A percentile compares a stretch with the other conserved stretches of the same genome.
phyloP scores from a whole-genome alignment of 495 filamentous ascomycete species.

The Parathielavia hyrcaniae region DNA sequence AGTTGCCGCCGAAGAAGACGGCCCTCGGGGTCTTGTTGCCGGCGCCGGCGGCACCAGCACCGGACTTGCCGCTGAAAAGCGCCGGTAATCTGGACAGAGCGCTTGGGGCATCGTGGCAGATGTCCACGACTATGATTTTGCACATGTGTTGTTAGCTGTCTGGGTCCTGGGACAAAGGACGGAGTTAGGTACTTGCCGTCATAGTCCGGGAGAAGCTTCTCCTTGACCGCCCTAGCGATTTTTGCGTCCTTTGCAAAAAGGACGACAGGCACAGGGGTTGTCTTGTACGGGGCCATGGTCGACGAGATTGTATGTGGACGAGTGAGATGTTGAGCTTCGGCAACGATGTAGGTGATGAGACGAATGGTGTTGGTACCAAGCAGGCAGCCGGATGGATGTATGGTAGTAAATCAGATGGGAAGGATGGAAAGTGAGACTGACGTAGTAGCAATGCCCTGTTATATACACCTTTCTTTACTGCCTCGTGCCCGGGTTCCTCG shows the following conservation, averaged over 20 bases:
- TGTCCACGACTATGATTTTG: constrained; percentile 25
- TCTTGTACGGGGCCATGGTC: constrained; percentile 10
- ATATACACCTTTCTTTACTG: too few species aligned
- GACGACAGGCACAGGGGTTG: constrained; percentile 27
- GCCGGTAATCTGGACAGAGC: constrained; percentile 29
- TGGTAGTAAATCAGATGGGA: too few species aligned
- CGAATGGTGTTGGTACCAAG: too few species aligned
- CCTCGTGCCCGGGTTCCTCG: too few species aligned
- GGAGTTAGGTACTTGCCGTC: constrained; percentile 22
- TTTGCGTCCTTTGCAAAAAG: constrained; percentile 29
- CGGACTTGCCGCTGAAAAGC: constrained; percentile 24
- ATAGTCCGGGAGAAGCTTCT: constrained; percentile 30
- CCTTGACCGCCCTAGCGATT: constrained; percentile 26
- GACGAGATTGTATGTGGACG: neutral
- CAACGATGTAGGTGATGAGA: too few species aligned
- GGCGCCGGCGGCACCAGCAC: neutral
- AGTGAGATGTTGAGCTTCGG: too few species aligned
- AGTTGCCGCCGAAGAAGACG: constrained; percentile 31
- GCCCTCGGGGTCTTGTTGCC: constrained; percentile 23
- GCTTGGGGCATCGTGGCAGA: constrained; percentile 21
- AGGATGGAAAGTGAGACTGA: too few species aligned
- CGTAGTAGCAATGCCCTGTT: too few species aligned
- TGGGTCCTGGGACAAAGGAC: neutral
- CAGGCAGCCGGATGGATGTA: too few species aligned
- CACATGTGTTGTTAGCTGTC: neutral